A percentile compares a stretch with the other conserved stretches of the same genome.
Conservation (phyloP, 2,329 filamentous ascomycete species). For the Monascus ruber region DNA sequence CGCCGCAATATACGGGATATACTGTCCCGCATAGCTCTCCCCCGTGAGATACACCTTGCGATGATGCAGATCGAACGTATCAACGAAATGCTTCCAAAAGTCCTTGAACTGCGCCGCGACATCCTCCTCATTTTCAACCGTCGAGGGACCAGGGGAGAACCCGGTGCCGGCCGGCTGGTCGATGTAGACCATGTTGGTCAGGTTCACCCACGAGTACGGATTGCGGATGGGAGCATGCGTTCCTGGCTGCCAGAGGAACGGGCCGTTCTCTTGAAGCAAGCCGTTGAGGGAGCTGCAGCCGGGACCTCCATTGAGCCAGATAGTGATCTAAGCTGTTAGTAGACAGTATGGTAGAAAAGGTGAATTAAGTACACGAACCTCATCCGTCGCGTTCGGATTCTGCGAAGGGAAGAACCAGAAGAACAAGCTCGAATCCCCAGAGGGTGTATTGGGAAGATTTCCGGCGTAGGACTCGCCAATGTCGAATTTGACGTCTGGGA, state of each 20-base stretch:
- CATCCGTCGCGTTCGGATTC: conserved; percentile 30
- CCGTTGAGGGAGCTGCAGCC: conserved; percentile 52
- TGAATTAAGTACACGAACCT: conserved; percentile 14
- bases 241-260: conserved; percentile 58
- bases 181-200: conserved; percentile 62
- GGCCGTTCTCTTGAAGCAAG: conserved; percentile 63
- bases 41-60: conserved; percentile 64
- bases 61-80: conserved; percentile 56
- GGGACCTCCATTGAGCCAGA: conserved; percentile 41
- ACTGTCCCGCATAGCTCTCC: conserved; percentile 58
- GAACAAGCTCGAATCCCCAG: conserved; percentile 34
- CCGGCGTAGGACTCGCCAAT: conserved; percentile 40
- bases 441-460: conserved; percentile 40
- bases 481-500: conserved; percentile 60
- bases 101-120: conserved; percentile 61
- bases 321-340: conserved; percentile 15
- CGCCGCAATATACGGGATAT: conserved; percentile 60
- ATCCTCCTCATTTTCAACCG: conserved; percentile 55
- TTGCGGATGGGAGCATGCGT: conserved; percentile 55
- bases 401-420: conserved; percentile 40
- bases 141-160: conserved; percentile 55
- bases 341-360: background rate
- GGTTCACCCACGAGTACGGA: conserved; percentile 57
- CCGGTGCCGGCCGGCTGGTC: conserved; percentile 45
- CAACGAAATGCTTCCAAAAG: conserved; percentile 65